These are phyloP conservation scores for Sporothrix mexicana DNA, from an alignment of 2,329 filamentous ascomycete genomes.

Conservation along the genomic window DNA sequence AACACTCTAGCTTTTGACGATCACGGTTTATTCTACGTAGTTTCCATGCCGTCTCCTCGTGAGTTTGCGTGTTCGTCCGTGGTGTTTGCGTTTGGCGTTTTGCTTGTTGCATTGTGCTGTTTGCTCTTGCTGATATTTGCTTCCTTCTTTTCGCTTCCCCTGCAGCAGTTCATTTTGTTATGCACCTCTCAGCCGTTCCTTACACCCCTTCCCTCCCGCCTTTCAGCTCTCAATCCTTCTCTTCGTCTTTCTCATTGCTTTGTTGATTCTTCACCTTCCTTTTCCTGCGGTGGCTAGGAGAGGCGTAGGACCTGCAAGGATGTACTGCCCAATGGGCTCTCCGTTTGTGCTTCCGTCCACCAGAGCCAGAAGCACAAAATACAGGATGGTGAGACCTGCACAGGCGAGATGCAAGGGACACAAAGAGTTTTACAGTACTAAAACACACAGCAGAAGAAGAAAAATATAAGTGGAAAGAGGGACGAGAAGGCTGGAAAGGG, in stretches of 20 bases:
- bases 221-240: background rate
- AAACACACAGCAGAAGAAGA: background rate
- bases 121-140: background rate
- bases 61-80: too few relatives aligned
- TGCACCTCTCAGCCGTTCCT: constrained; percentile 5
- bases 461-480: background rate
- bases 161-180: background rate
- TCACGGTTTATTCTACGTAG: too few relatives aligned
- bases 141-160: constrained; percentile 16
- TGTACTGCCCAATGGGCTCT: background rate
- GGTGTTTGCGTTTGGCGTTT: too few relatives aligned
- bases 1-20: too few relatives aligned
- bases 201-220: too few relatives aligned
- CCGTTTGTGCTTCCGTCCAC: background rate
- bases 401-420: constrained; percentile 29
- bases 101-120: too few relatives aligned
- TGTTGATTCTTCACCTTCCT: background rate
- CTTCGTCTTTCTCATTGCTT: background rate
- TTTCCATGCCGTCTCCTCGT: too few relatives aligned
- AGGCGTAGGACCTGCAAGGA: background rate
- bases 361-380: background rate
- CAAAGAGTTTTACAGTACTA: background rate
- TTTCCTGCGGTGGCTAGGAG: constrained; percentile 6
- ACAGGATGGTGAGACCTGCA: constrained; percentile 27
- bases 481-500: background rate